Base-by-base conservation (phyloP, 164 flowering plant genomes). In the Pachysandra terminalis region DNA sequence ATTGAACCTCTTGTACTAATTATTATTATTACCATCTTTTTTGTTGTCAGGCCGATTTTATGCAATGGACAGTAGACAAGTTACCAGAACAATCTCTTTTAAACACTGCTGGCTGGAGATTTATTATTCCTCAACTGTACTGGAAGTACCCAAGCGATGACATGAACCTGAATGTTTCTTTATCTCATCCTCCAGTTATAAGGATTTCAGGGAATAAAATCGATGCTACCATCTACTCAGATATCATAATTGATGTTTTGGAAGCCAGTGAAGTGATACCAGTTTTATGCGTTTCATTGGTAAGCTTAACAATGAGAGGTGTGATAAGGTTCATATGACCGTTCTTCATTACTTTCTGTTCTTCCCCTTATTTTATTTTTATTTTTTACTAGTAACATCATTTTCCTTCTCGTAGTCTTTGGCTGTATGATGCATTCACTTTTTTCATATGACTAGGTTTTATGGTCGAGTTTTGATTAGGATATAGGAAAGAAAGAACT, bases 21-120 rank as follows among this genome's bases (percentile, higher is more conserved):
- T 35, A 55, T 53, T 19, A 21, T 62, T 69, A 2, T 6, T 64
- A 7, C 37, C 37, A 40, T 45, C 4, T 64, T 16, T 51, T 61
- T 40, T 66, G 41, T 75, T 66, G 37, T 56, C 86, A 91, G 97
- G 88, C 89, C 69, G 84, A 81, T 13, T 73, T 81, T 74, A 80
- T 91, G 97, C 83, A 79, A 9, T 92, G 97, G 99, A 77, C 75
- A 65, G 89, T 95, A 67, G 93, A 92, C 65, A 79, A 87, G 70
- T 69, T 92, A 56, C 92, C 96, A 16, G 93, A 92, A 61, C 94
- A 90, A 76, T 81, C 91, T 74, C 81, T 90, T 63, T 64, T 95
- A 68, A 95, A 92, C 80, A 95, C 99, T 54, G 96, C 94, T 74
- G 85, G 87, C 56, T 95, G 97, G 97, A 89, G 83, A 81, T 87